Evolutionary conservation across 805 yeast genomes (phyloP).

Genomic region (Kodamaea kaohsiungensis): DNA sequence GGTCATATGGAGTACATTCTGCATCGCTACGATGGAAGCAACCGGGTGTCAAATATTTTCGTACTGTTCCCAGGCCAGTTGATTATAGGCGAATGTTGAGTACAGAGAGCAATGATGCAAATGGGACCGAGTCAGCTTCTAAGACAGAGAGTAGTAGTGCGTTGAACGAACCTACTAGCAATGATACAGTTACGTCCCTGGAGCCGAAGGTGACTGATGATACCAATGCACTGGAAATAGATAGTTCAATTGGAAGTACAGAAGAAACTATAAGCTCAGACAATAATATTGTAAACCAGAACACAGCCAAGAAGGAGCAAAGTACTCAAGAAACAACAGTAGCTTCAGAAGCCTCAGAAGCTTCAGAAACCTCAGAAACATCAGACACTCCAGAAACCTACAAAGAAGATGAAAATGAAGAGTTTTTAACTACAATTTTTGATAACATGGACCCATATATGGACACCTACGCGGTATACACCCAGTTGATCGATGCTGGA

Average conservation of each 20-base stretch:
- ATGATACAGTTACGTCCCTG: background rate
- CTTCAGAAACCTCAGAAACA: too few relatives aligned
- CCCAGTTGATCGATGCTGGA: slow-evolving; percentile 54
- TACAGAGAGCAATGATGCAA: background rate
- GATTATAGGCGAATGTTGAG: background rate
- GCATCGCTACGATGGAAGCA: background rate
- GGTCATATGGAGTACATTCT: background rate
- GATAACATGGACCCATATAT: slow-evolving; percentile 45
- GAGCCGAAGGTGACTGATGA: background rate
- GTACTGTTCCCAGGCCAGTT: background rate
- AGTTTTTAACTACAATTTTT: slow-evolving; percentile 59
- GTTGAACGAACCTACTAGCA: background rate
- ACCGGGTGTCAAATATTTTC: background rate
- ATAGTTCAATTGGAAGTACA: background rate
- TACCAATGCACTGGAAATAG: background rate
- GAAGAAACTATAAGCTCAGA: background rate
- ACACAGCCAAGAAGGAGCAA: background rate
- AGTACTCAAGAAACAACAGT: background rate
- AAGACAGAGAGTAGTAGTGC: background rate
- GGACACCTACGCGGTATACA: slow-evolving; percentile 53
- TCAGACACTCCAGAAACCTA: background rate
- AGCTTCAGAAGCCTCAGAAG: background rate
- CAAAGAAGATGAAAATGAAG: slow-evolving; percentile 13
- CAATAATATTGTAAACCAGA: background rate
- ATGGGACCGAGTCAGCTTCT: background rate